Percentiles rank a stretch among this genome's conserved stretches.
These are phyloP conservation scores for Coniochaeta sp. DNA, from an alignment of 2,329 filamentous ascomycete species.

Conservation along the genomic window DNA sequence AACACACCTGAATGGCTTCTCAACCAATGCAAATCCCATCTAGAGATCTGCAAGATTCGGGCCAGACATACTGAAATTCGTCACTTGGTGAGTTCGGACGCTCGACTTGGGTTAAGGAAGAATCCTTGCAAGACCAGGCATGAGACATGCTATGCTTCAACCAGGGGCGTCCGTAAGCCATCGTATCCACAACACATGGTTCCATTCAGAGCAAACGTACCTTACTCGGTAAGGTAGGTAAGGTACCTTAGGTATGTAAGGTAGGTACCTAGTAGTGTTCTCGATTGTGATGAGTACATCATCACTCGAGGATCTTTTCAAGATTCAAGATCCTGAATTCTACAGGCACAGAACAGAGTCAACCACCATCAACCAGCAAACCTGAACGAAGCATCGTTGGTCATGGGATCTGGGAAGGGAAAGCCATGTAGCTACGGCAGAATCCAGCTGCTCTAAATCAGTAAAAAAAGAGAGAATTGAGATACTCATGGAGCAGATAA, in stretches of 20 bases:
- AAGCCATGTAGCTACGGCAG: neutral
- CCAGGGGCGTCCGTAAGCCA: neutral
- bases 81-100: neutral
- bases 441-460: no score
- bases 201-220: no score
- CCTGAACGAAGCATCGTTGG: neutral
- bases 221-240: no score
- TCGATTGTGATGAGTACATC: no score
- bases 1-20: neutral
- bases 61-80: neutral
- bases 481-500: no score
- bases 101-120: neutral
- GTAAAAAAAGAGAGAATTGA: no score
- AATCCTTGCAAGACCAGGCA: neutral
- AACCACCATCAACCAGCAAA: no score
- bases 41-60: neutral
- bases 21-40: neutral
- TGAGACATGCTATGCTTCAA: neutral
- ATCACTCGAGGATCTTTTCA: no score
- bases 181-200: neutral
- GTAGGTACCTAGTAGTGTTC: no score
- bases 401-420: neutral
- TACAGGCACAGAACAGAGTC: no score
- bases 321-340: no score
- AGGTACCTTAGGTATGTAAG: no score